Evolutionary conservation across 1,284 basidiomycete genomes (phyloP).

Genomic region (Vanrija sp.): DNA sequence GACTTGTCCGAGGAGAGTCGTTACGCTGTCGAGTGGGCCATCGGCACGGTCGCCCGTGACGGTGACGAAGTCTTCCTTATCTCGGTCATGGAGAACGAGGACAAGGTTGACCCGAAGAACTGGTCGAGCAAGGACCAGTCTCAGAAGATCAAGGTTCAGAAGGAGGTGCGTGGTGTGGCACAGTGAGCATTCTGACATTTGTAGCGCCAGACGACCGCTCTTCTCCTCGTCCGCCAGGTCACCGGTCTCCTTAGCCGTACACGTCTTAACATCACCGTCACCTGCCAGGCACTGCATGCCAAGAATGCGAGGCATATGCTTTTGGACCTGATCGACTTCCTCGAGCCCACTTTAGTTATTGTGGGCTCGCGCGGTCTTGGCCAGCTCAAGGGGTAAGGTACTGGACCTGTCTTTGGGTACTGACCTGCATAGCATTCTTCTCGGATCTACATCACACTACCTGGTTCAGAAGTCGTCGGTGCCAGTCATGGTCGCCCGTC

Average conservation of each 20-base stretch:
- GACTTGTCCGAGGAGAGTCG: conserved; percentile 89
- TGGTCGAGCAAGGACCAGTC: conserved; percentile 64
- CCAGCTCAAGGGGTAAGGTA: conserved; percentile 75
- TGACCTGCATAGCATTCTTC: conserved; percentile 64
- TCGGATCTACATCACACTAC: conserved; percentile 97
- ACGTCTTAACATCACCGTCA: conserved; percentile 74
- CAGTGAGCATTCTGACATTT: not conserved
- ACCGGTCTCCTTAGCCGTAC: conserved; percentile 87
- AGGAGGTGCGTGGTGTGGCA: conserved; percentile 62
- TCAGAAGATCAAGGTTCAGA: conserved; percentile 74
- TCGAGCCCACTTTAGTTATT: conserved; percentile 88
- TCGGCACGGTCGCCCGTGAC: conserved; percentile 91
- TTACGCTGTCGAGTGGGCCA: conserved; percentile 92
- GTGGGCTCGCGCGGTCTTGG: conserved; percentile 89
- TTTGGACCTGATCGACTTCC: conserved; percentile 83
- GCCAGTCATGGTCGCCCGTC: conserved; percentile 86
- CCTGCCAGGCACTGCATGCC: conserved; percentile 92
- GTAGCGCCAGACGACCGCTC: conserved; percentile 80
- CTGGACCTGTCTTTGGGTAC: not conserved
- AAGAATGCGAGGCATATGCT: conserved; percentile 93
- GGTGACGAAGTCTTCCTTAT: conserved; percentile 88
- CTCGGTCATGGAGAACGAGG: conserved; percentile 87
- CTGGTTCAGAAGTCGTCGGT: conserved; percentile 89
- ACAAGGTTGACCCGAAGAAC: conserved; percentile 79
- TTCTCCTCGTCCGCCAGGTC: conserved; percentile 81